Evolutionary conservation across 345 rosid species (phyloP).

Genomic region (Murraya paniculata): DNA sequence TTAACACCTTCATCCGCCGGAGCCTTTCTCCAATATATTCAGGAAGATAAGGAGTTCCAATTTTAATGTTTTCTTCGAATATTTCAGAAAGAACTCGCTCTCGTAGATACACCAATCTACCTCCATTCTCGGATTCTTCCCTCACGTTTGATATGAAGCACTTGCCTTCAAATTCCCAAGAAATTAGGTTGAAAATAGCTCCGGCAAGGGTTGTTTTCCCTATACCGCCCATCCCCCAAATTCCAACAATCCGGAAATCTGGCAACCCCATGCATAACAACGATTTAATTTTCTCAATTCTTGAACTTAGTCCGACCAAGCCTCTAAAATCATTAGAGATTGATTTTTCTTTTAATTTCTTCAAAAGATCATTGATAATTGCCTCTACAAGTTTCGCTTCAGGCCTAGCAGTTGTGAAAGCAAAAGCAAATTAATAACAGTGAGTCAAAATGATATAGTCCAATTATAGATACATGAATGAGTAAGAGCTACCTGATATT

Average conservation of each 20-base stretch:
- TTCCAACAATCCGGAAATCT: background rate
- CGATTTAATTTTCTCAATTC: background rate
- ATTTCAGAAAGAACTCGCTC: background rate
- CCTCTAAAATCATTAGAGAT: background rate
- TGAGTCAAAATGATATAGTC: too few relatives aligned
- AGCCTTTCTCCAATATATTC: background rate
- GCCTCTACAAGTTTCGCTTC: background rate
- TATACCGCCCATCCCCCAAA: conserved; percentile 8
- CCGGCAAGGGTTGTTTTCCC: conserved; percentile 9
- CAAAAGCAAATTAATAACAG: too few relatives aligned
- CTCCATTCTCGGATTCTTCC: background rate
- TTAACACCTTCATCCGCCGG: background rate
- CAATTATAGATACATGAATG: background rate
- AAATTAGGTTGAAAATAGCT: background rate
- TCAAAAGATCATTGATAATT: background rate
- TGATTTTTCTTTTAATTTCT: background rate
- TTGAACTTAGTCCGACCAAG: background rate
- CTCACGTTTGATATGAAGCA: background rate
- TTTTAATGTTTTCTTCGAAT: background rate
- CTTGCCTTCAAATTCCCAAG: background rate
- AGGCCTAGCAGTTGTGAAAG: background rate
- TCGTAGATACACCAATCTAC: background rate
- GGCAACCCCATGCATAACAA: background rate
- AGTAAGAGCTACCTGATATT: background rate
- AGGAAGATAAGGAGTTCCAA: background rate